Base-by-base conservation (phyloP, 176 grass and related monocot species). In the Panicum miliaceum region DNA sequence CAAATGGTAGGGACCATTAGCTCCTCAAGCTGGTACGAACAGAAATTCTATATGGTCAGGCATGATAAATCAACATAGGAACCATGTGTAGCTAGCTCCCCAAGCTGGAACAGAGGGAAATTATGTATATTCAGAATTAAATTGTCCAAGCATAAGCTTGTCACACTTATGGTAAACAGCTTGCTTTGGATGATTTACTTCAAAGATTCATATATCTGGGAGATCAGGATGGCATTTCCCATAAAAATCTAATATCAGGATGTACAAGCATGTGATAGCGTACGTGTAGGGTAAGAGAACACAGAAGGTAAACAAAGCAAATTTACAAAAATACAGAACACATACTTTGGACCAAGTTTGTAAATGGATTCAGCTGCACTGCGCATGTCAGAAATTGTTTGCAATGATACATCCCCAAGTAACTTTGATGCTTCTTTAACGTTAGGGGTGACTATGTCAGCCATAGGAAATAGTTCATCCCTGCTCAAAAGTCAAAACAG, bases 371-470 rank as follows among this genome's bases (percentile, higher is more conserved):
- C 85, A 82, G 96, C 96, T 81, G 93, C 96, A 89, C 36, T 71
- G 40, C 71, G 48, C 93, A 98, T 96, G 81, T 98, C 93, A 75
- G 89, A 86, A 48, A 92, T 78, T 71, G 89, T 93, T 78, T 48
- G 86, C 68, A 98, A 67, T 59, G 89, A 68, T 38, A 89, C 42
- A 36, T 79, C 69, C 25, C 96, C 96, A 76, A 95, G 96, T 76
- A 98, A 86, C 73, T 58, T 90, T 57, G 93, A 99, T 5, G 91
- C 89, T 99, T 99, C 96, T 90, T 92, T 99, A 75, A 96, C 70
- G 90, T 99, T 99, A 38, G 93, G 96, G n/a, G 96, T 99, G 69
- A 96, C 93, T 92, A 99, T 92, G 84, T 99, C 96, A 84, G 96
- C 91, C 91, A 99, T 88, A 45, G 64, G 71, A 86, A 96, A 96